Evolutionary conservation across 352 stramenopile species (phyloP), one percentile per base, ranked within the genome.

Genomic region (Plasmopara muralis): DNA sequence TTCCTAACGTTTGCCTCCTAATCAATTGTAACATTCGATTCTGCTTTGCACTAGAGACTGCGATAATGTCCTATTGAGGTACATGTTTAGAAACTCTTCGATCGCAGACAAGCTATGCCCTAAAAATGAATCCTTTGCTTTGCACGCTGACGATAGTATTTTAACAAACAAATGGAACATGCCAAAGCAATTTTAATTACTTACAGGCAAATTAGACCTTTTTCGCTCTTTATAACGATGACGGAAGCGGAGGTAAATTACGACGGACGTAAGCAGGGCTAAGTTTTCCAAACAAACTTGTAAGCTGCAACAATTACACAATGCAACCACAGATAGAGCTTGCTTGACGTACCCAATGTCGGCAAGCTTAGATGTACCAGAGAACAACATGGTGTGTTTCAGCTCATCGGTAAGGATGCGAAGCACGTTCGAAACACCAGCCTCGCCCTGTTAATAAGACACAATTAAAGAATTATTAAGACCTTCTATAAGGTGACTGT

Each of bases 341-440:
- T 18, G 7, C 29, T 28, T 18, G 7, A 66, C 66, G 47, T 63
- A 93, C 82, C 57, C 65, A 55, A 93, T 91, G 45, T 89, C 78
- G n/a, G 64, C 56, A n/a, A 93, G 60, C 14, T 52, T 62, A 34
- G 67, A 62, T 12, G 80, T 91, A 31, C 79, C 83, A 0, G 79
- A 64, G 55, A 93, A 91, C 2, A 89, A 64, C 94, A 98, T 98
- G 4, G 87, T 83, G 43, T 95, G 89, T 63, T 96, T 91, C 37
- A 97, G 68, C 62, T 98, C 94, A 16, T 80, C 82, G 57, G 93
- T 91, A 13, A 98, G 58, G 47, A 98, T 94, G 39, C 82, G 53
- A 15, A 98, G 70, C 54, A 98, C 74, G 43, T 88, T 82, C 16
- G 74, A 57, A 6, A 98, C 89, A 8, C 87, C 91, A 18, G 71